Evolutionary conservation across 805 yeast genomes (phyloP).

Genomic region (Candida ascalaphidarum): DNA sequence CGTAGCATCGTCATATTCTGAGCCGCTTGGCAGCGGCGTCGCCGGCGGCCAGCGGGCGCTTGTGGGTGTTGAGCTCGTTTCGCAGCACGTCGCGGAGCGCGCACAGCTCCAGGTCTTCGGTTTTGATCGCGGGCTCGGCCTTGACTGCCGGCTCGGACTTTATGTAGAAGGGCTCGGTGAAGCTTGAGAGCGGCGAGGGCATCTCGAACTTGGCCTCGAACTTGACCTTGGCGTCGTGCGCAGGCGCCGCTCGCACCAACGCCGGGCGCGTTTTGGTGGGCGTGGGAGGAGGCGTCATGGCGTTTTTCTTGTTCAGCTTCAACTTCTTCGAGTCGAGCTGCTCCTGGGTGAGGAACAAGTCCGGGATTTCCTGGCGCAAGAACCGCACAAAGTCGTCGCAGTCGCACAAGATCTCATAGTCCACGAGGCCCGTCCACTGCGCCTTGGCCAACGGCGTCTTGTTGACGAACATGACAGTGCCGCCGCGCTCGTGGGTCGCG

Average conservation of each 20-base stretch:
- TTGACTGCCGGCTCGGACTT: slow-evolving; percentile 4
- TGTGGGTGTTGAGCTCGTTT: too few species aligned
- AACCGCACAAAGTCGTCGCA: slow-evolving; percentile 74
- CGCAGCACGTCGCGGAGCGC: too few species aligned
- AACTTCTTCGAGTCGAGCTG: slow-evolving; percentile 36
- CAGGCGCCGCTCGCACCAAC: slow-evolving; percentile 5
- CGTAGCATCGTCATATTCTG: too few species aligned
- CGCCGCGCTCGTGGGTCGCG: slow-evolving; percentile 70
- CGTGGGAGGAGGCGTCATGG: slow-evolving; percentile 25
- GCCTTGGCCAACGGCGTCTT: slow-evolving; percentile 52
- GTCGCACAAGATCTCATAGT: slow-evolving; percentile 70
- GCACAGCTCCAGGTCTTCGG: slow-evolving; percentile 22
- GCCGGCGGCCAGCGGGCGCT: too few species aligned
- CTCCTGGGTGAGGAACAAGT: slow-evolving; percentile 52
- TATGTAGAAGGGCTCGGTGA: slow-evolving; percentile 10
- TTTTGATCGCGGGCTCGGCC: too few species aligned
- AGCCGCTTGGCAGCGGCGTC: too few species aligned
- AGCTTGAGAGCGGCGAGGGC: slow-evolving; percentile 30
- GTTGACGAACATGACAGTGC: slow-evolving; percentile 71
- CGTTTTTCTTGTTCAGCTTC: slow-evolving; percentile 4
- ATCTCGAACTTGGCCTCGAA: slow-evolving; percentile 12
- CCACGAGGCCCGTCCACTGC: slow-evolving; percentile 65
- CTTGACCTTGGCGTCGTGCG: slow-evolving; percentile 5
- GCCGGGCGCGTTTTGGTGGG: slow-evolving; percentile 16
- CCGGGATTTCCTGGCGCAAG: slow-evolving; percentile 47